Conservation (phyloP, 176 grass and related monocot species). For the Paspalum notatum region DNA sequence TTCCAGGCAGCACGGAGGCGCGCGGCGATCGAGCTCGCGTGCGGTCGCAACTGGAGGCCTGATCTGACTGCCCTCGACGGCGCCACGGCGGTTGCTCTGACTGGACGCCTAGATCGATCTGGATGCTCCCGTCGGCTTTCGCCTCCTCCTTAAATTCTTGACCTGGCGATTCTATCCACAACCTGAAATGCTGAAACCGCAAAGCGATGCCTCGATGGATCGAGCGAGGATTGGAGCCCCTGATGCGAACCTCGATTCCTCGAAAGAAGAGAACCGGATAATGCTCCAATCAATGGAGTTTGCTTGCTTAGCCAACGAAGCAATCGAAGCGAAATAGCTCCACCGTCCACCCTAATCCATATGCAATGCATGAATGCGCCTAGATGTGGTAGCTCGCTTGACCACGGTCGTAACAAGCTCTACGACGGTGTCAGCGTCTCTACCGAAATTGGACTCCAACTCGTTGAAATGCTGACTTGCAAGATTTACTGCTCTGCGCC, state of each 20-base stretch:
- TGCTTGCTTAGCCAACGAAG: not conserved
- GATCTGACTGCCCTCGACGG: not conserved
- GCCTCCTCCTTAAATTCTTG: conserved; percentile 24
- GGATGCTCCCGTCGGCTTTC: not conserved
- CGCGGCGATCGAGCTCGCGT: not conserved
- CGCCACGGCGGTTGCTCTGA: conserved; percentile 29
- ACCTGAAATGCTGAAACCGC: not conserved
- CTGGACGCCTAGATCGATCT: not conserved
- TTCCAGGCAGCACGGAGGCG: not conserved
- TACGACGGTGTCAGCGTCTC: not conserved
- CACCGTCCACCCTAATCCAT: not conserved
- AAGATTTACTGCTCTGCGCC: too few relatives aligned
- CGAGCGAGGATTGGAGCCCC: not conserved
- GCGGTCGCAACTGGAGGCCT: conserved; percentile 9
- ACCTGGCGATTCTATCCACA: conserved; percentile 37
- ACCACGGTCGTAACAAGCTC: not conserved
- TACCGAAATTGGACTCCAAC: not conserved
- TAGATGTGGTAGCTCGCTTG: not conserved
- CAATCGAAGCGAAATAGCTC: not conserved
- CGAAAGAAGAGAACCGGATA: conserved; percentile 37
- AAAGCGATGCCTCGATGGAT: not conserved
- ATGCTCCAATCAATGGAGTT: conserved; percentile 25
- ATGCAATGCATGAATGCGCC: not conserved
- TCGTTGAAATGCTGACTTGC: not conserved
- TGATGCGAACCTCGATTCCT: conserved; percentile 24